Evolutionary conservation across 768 basidiomycete genomes (phyloP).

Genomic region (Mycena galopus): DNA sequence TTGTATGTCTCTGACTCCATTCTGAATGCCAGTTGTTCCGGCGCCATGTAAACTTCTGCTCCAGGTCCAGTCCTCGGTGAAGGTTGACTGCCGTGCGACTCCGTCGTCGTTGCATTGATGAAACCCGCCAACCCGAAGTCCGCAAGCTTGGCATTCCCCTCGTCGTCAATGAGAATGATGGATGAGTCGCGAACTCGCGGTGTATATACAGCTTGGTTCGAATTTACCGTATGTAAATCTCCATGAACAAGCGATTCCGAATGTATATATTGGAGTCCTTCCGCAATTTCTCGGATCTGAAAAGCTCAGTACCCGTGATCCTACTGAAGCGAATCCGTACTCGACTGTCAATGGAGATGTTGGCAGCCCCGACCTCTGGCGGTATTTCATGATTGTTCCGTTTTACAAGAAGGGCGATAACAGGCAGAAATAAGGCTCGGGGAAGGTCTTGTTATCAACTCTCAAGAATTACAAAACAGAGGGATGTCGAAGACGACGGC

Average conservation of each 20-base stretch:
- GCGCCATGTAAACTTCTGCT: not conserved
- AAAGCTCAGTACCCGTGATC: not conserved
- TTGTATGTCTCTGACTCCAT: not conserved
- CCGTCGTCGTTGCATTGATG: not conserved
- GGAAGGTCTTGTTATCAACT: constrained; percentile 9
- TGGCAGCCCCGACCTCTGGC: not conserved
- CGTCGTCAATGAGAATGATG: not conserved
- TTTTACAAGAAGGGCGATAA: constrained; percentile 7
- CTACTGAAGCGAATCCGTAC: not conserved
- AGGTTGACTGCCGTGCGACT: no score
- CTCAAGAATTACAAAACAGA: constrained; percentile 1
- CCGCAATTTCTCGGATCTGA: not conserved
- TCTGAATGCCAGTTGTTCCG: not conserved
- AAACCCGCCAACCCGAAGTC: not conserved
- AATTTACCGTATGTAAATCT: constrained; percentile 3
- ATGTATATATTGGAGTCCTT: constrained; percentile 1
- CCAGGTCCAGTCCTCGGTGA: not conserved
- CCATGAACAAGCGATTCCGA: not conserved
- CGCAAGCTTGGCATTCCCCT: not conserved
- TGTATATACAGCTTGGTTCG: no score
- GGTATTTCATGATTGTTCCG: constrained; percentile 8
- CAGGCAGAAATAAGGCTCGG: not conserved
- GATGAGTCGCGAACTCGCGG: no score
- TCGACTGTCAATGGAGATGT: not conserved
- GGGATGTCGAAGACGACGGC: not conserved